Percentiles rank a stretch among this genome's conserved stretches.
phyloP scores from a whole-genome alignment of 2,329 filamentous ascomycete species.

The Sporothrix phasma region DNA sequence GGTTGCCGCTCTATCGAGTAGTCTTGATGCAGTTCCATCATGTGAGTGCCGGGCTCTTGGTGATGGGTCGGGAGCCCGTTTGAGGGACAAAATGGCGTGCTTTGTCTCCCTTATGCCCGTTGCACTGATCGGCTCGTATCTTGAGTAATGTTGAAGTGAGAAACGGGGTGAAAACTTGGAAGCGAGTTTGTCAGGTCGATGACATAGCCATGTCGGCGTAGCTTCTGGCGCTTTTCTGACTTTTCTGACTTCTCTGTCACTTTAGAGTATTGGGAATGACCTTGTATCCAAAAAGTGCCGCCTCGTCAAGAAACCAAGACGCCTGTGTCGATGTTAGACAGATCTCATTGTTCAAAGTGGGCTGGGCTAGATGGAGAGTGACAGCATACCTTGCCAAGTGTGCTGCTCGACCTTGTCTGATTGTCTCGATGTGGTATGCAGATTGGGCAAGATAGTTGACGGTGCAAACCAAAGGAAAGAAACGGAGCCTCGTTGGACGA shows the following conservation, averaged over 20 bases:
- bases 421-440: background rate
- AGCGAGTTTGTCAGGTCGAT: background rate
- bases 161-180: too few relatives aligned
- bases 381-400: background rate
- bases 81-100: background rate
- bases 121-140: background rate
- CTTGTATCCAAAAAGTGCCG: background rate
- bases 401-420: background rate
- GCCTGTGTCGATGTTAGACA: background rate
- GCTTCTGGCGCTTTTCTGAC: background rate
- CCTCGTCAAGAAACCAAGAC: too few relatives aligned
- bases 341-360: too few relatives aligned
- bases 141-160: too few relatives aligned
- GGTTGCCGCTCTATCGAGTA: background rate
- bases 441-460: background rate
- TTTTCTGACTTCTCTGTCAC: background rate
- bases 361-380: background rate
- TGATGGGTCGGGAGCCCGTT: background rate
- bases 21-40: background rate
- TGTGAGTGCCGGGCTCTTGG: background rate
- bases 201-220: background rate
- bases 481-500: background rate
- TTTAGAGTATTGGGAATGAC: background rate
- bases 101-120: background rate
- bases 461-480: too few relatives aligned